phyloP scores from a whole-genome alignment of 176 grass and related monocot genomes.

The Chrysopogon serrulatus region DNA sequence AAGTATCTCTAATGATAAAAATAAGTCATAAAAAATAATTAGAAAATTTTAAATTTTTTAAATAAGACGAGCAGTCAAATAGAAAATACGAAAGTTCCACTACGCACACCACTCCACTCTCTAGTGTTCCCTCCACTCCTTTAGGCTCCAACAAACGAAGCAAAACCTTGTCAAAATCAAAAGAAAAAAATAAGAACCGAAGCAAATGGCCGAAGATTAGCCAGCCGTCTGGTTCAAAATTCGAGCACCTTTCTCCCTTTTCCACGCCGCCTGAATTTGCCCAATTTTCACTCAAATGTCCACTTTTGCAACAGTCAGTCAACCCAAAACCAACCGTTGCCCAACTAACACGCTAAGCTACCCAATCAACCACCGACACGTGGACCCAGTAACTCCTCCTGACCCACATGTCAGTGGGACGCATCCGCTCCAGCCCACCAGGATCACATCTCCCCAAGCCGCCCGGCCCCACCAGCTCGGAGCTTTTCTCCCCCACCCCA shows the following conservation, averaged over 20 bases:
- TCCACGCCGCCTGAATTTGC: background rate
- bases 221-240: too few relatives aligned
- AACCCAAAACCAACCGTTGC: background rate
- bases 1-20: too few relatives aligned
- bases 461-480: background rate
- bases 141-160: too few relatives aligned
- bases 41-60: too few relatives aligned
- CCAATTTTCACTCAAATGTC: background rate
- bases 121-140: too few relatives aligned
- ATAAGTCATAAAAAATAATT: too few relatives aligned
- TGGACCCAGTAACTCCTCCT: background rate
- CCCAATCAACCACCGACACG: background rate
- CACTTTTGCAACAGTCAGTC: background rate
- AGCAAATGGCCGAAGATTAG: too few relatives aligned
- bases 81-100: too few relatives aligned
- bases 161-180: too few relatives aligned
- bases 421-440: background rate
- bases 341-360: background rate
- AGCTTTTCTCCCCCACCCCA: slow-evolving; percentile 24
- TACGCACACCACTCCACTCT: too few relatives aligned
- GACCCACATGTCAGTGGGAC: background rate
- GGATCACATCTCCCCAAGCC: background rate
- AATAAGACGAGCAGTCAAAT: too few relatives aligned
- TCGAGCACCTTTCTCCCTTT: background rate
- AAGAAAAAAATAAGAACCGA: too few relatives aligned